Evolutionary conservation across 768 basidiomycete genomes (phyloP).

Genomic region (Favolaschia claudopus): DNA sequence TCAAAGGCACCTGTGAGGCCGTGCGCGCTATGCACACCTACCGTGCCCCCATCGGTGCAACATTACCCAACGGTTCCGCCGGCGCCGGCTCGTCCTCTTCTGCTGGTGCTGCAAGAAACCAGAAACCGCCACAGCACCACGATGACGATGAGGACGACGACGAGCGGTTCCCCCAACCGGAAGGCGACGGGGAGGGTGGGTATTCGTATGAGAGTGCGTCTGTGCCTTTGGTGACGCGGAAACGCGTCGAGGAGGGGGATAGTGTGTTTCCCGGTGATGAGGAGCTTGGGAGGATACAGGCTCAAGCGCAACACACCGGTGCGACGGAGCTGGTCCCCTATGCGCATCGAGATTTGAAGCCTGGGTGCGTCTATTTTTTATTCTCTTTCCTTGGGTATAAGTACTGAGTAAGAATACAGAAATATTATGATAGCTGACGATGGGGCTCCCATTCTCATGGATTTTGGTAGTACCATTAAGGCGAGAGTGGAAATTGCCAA

Average conservation of each 20-base stretch:
- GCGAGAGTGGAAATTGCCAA: conserved; percentile 85
- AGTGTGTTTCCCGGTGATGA: conserved; percentile 85
- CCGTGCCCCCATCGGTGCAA: conserved; percentile 58
- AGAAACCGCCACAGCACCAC: conserved; percentile 25
- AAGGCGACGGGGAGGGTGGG: conserved; percentile 76
- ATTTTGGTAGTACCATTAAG: conserved; percentile 92
- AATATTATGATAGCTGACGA: conserved; percentile 98
- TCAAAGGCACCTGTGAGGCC: conserved; percentile 94
- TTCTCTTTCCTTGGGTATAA: not conserved
- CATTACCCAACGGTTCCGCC: conserved; percentile 32
- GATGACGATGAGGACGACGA: conserved; percentile 69
- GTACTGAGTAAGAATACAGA: conserved; percentile 51
- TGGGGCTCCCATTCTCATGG: conserved; percentile 94
- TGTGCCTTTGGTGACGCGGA: conserved; percentile 69
- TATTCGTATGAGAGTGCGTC: conserved; percentile 69
- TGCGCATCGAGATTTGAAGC: conserved; percentile 97
- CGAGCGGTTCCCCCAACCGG: conserved; percentile 77
- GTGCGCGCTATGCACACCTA: conserved; percentile 95
- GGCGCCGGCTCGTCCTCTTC: conserved; percentile 20
- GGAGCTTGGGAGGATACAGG: conserved; percentile 57
- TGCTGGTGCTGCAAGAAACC: conserved; percentile 1
- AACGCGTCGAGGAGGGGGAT: conserved; percentile 58
- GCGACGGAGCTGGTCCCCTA: conserved; percentile 81
- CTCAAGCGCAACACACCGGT: conserved; percentile 45
- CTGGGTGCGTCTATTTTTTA: conserved; percentile 66